These are phyloP conservation scores for Leishmania braziliensis DNA, from an alignment of 208 protist genomes.

Conservation along the genomic window DNA sequence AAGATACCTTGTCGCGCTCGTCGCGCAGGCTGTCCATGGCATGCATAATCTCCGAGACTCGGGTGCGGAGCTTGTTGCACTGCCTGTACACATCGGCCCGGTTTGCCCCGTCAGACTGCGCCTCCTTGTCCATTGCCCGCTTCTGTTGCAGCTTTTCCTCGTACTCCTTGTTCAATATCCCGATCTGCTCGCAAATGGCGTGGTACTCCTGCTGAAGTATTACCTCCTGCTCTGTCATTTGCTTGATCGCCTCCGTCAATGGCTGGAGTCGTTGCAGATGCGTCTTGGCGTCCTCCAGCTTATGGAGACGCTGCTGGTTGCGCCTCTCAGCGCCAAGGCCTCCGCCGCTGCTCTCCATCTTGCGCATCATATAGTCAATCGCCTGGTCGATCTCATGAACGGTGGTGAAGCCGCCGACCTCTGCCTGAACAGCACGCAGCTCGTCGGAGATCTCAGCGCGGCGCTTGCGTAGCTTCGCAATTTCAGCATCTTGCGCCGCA, in stretches of 20 bases:
- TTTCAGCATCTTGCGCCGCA: constrained; percentile 60
- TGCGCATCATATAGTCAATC: constrained; percentile 63
- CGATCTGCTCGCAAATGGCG: constrained; percentile 78
- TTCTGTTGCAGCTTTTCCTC: constrained; percentile 57
- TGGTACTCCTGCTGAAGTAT: constrained; percentile 74
- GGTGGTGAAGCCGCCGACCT: constrained; percentile 68
- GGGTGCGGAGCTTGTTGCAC: constrained; percentile 45
- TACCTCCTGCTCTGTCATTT: constrained; percentile 65
- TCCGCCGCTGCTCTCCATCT: constrained; percentile 84
- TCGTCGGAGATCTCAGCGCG: constrained; percentile 50
- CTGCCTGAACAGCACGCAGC: constrained; percentile 49
- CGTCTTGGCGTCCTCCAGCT: constrained; percentile 75
- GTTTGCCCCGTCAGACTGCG: constrained; percentile 33
- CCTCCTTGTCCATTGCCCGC: constrained; percentile 54
- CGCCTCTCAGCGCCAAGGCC: constrained; percentile 62
- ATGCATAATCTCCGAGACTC: constrained; percentile 47
- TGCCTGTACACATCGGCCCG: constrained; percentile 62
- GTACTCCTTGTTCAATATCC: constrained; percentile 63
- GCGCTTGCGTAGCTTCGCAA: constrained; percentile 57
- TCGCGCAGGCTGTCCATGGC: constrained; percentile 54
- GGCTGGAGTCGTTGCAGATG: constrained; percentile 72
- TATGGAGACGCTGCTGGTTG: constrained; percentile 47
- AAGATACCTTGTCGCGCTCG: constrained; percentile 40
- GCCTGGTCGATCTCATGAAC: constrained; percentile 74
- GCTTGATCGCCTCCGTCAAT: constrained; percentile 60